These are phyloP conservation scores for Saccharomycopsis sp. DNA, from an alignment of 805 yeast species.

Conservation along the genomic window DNA sequence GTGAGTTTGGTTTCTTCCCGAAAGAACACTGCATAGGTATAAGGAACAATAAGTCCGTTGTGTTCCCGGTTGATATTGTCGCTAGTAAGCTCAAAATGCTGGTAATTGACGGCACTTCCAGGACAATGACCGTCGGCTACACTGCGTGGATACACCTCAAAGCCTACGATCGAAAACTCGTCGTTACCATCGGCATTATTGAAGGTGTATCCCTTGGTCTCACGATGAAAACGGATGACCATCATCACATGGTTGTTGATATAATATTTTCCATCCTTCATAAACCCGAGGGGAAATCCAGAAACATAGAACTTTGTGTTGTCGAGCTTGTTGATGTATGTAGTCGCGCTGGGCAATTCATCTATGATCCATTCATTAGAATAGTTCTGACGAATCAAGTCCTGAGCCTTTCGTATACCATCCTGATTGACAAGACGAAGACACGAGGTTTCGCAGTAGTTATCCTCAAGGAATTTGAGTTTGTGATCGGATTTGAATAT, in stretches of 20 bases:
- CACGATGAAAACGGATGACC: slow-evolving; percentile 64
- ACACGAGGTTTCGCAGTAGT: slow-evolving; percentile 61
- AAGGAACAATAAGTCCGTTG: slow-evolving; percentile 43
- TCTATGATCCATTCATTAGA: slow-evolving; percentile 81
- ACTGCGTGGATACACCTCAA: slow-evolving; percentile 84
- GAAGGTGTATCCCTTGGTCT: slow-evolving; percentile 29
- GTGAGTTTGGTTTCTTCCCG: slow-evolving; percentile 65
- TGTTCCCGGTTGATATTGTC: slow-evolving; percentile 26
- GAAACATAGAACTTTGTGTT: slow-evolving; percentile 70
- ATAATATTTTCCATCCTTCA: slow-evolving; percentile 51
- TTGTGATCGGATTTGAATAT: slow-evolving; percentile 68
- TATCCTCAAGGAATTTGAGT: slow-evolving; percentile 58
- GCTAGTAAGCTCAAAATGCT: slow-evolving; percentile 45
- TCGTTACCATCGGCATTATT: slow-evolving; percentile 23
- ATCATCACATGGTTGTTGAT: slow-evolving; percentile 77
- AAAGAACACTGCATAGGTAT: slow-evolving; percentile 84
- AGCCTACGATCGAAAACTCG: slow-evolving; percentile 67
- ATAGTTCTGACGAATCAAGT: slow-evolving; percentile 61
- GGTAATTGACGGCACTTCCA: slow-evolving; percentile 49
- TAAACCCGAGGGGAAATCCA: slow-evolving; percentile 80
- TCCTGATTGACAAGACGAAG: slow-evolving; percentile 49
- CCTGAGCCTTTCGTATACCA: slow-evolving; percentile 50
- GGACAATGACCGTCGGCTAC: slow-evolving; percentile 63
- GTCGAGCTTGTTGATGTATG: slow-evolving; percentile 54
- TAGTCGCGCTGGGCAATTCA: slow-evolving; percentile 83